Evolutionary conservation across 1,284 basidiomycete genomes (phyloP).

Genomic region (Waitea zeae): DNA sequence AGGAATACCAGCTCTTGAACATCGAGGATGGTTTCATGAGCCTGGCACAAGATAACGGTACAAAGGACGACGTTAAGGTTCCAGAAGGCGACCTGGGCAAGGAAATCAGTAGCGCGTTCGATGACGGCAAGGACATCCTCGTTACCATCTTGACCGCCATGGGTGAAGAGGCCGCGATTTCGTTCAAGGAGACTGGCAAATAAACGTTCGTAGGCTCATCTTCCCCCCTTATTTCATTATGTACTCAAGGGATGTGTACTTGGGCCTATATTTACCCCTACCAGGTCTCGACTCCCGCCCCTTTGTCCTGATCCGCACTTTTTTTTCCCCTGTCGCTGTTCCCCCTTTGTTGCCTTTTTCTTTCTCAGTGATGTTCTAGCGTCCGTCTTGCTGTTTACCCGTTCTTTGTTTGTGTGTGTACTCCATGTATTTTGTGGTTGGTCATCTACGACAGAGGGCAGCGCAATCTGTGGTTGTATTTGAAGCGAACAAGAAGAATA

Average conservation of each 20-base stretch:
- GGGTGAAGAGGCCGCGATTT: conserved; percentile 81
- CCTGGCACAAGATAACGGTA: conserved; percentile 79
- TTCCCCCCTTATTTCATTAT: conserved; percentile 5
- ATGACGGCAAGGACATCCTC: conserved; percentile 76
- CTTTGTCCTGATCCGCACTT: too few species aligned
- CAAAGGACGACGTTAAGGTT: conserved; percentile 91
- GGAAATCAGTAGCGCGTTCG: conserved; percentile 60
- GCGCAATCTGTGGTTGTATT: too few species aligned
- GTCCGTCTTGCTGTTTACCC: too few species aligned
- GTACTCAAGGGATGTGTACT: neutral
- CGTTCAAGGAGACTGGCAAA: conserved; percentile 71
- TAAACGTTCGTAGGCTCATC: conserved; percentile 1
- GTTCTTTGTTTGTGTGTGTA: too few species aligned
- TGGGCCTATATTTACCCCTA: conserved; percentile 1
- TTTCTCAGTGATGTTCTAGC: too few species aligned
- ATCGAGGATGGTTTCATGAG: conserved; percentile 88
- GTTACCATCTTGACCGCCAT: conserved; percentile 88
- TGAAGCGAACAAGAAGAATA: too few species aligned
- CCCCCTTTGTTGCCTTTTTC: too few species aligned
- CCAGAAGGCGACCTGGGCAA: conserved; percentile 79
- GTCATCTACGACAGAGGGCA: too few species aligned
- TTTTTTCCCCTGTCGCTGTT: too few species aligned
- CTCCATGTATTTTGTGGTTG: too few species aligned
- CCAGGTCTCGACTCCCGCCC: neutral
- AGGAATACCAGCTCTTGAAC: conserved; percentile 89